Evolutionary conservation across 805 yeast species (phyloP).

Genomic region (Candida peoriensis): DNA sequence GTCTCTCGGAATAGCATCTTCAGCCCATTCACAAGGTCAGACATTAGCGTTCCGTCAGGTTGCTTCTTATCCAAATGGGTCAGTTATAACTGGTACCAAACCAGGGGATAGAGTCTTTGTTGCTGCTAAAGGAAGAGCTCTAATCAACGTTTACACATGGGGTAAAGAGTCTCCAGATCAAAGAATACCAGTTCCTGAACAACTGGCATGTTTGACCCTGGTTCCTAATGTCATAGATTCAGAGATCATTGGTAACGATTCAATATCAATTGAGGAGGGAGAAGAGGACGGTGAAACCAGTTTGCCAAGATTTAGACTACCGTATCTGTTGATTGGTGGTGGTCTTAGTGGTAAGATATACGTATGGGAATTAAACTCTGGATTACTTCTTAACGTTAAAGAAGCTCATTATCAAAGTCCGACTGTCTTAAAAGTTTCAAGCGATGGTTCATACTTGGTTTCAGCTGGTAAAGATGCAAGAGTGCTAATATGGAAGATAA

Average conservation of each 20-base stretch:
- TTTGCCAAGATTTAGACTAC: constrained; percentile 41
- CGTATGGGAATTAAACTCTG: constrained; percentile 82
- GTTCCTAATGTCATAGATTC: constrained; percentile 25
- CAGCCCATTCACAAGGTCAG: constrained; percentile 38
- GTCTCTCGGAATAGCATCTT: constrained; percentile 35
- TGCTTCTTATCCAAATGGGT: constrained; percentile 43
- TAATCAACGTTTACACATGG: constrained; percentile 66
- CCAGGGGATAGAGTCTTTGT: constrained; percentile 40
- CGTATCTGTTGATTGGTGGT: constrained; percentile 71
- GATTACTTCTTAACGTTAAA: constrained; percentile 62
- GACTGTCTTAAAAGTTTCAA: constrained; percentile 50
- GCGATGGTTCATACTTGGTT: constrained; percentile 60
- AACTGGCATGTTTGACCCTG: constrained; percentile 50
- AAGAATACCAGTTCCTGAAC: constrained; percentile 80
- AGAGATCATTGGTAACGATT: constrained; percentile 23
- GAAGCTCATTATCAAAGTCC: constrained; percentile 84
- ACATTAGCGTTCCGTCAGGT: constrained; percentile 43
- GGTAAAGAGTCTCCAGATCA: constrained; percentile 73
- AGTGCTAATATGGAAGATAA: constrained; percentile 64
- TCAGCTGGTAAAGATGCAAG: constrained; percentile 84
- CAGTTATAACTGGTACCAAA: constrained; percentile 41
- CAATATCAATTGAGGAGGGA: constrained; percentile 14
- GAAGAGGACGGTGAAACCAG: constrained; percentile 19
- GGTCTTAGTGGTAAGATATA: constrained; percentile 71
- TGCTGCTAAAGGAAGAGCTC: constrained; percentile 66